phyloP scores from a whole-genome alignment of 805 yeast genomes.

The Lipomyces sp. region DNA sequence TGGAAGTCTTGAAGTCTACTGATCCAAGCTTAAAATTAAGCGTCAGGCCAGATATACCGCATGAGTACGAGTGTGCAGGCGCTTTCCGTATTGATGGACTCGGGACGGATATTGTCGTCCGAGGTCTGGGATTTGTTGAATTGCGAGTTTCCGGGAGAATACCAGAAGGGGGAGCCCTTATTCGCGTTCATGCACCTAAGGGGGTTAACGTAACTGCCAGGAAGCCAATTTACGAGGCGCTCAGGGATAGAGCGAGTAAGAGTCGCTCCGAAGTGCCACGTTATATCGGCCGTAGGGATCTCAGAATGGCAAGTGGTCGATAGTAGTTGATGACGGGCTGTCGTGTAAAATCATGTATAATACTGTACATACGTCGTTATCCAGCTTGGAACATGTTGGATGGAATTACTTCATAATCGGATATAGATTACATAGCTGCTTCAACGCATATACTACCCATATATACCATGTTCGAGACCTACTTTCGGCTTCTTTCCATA shows the following conservation, averaged over 20 bases:
- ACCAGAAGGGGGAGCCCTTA: slow-evolving; percentile 41
- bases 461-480: slow-evolving; percentile 79
- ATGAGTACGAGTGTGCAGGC: slow-evolving; percentile 9
- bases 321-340: background rate
- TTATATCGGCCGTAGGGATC: background rate
- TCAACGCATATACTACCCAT: slow-evolving; percentile 49
- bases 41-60: slow-evolving; percentile 23
- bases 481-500: slow-evolving; percentile 76
- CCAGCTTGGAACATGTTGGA: slow-evolving; percentile 7
- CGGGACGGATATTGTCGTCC: slow-evolving; percentile 41
- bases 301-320: background rate
- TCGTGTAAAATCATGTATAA: background rate
- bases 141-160: slow-evolving; percentile 43
- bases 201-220: slow-evolving; percentile 41
- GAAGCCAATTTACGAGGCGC: slow-evolving; percentile 22
- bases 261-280: background rate
- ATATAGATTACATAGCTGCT: background rate
- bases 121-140: slow-evolving; percentile 46
- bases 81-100: slow-evolving; percentile 29
- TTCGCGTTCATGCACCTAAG: slow-evolving; percentile 39
- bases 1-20: slow-evolving; percentile 27
- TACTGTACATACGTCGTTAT: background rate
- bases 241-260: slow-evolving; percentile 10
- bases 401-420: background rate
- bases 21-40: slow-evolving; percentile 40